Base-by-base conservation (phyloP, 1,284 basidiomycete genomes). In the Ustilago hordei region DNA sequence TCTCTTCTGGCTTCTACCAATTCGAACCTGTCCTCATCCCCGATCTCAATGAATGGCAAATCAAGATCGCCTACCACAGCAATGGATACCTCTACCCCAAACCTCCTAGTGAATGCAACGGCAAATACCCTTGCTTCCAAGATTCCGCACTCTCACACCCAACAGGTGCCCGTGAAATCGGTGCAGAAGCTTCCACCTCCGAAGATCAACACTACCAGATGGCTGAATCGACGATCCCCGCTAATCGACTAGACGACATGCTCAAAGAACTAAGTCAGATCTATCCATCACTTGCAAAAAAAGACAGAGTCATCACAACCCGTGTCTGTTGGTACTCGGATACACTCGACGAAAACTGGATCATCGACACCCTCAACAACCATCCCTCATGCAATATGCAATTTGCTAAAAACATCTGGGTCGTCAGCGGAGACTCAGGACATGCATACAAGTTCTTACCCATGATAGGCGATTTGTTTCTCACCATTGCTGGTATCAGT, bases 261-360 rank as follows among this genome's bases (percentile, higher is more conserved):
- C 88, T 92, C 34, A 81, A 86, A 11, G 84, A 88, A 43, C 85
- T 95, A 7, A 81, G 86, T n/a, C 79, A 85, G 23, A 86, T 93
- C 38, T 95, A 92, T 86, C 94, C 94, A 13, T 89, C 90, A 60
- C 88, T 95, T 50, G 69, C 74, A 1, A 4, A 39, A 1, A 48
- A 41, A 0, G 50, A 55, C 2, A 7, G 36, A 0, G 91, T 93
- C 78, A 86, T 86, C 28, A 87, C 87, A 4, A 94, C 93, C 8
- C 89, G 94, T 59, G 87, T 95, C 73, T 95, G 94, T 87, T 95
- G 93, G 93, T 94, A 87, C 83, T 82, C 83, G 0, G 87, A 88
- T 43, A 87, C 87, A 1, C 81, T 85, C 31, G 87, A 89, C 45
- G 85, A 86, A 43, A 86, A 87, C 69, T 89, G 88, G 87, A 78